Evolutionary conservation across 345 rosid genomes (phyloP).

Genomic region (Acer yangbiense): DNA sequence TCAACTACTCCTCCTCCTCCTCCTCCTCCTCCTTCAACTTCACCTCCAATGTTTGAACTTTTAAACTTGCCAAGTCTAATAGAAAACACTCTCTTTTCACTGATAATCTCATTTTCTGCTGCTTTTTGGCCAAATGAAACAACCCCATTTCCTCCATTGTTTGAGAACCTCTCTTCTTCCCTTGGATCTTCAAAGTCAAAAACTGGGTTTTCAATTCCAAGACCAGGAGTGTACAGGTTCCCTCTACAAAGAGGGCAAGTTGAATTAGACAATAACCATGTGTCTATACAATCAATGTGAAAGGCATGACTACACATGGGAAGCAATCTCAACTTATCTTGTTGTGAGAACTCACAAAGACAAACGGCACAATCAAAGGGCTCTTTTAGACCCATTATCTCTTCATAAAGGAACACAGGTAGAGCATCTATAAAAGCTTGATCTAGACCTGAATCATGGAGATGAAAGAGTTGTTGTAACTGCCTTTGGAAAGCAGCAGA

Average conservation of each 20-base stretch:
- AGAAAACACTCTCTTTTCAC: constrained; percentile 74
- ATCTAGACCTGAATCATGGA: constrained; percentile 91
- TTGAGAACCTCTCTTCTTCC: constrained; percentile 47
- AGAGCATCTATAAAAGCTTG: constrained; percentile 88
- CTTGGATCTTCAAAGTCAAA: constrained; percentile 52
- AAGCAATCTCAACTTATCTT: constrained; percentile 76
- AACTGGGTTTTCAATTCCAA: constrained; percentile 57
- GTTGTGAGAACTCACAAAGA: constrained; percentile 71
- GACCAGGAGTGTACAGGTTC: constrained; percentile 53
- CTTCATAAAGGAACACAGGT: constrained; percentile 73
- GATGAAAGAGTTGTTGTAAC: constrained; percentile 84
- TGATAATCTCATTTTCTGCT: constrained; percentile 50
- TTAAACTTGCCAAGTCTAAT: constrained; percentile 85
- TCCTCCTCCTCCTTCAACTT: constrained; percentile 21
- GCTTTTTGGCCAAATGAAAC: constrained; percentile 47
- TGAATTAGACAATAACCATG: constrained; percentile 89
- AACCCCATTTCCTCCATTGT: constrained; percentile 35
- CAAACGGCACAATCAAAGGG: constrained; percentile 94
- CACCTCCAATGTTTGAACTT: constrained; percentile 37
- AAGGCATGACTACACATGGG: constrained; percentile 90
- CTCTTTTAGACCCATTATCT: constrained; percentile 71
- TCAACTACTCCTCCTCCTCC: constrained; percentile 24
- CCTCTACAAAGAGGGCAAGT: constrained; percentile 96
- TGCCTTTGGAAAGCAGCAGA: constrained; percentile 76
- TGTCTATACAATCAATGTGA: constrained; percentile 87